These are phyloP conservation scores for Veloboletus limbatus DNA, from an alignment of 1,284 basidiomycete species.

Conservation along the genomic window DNA sequence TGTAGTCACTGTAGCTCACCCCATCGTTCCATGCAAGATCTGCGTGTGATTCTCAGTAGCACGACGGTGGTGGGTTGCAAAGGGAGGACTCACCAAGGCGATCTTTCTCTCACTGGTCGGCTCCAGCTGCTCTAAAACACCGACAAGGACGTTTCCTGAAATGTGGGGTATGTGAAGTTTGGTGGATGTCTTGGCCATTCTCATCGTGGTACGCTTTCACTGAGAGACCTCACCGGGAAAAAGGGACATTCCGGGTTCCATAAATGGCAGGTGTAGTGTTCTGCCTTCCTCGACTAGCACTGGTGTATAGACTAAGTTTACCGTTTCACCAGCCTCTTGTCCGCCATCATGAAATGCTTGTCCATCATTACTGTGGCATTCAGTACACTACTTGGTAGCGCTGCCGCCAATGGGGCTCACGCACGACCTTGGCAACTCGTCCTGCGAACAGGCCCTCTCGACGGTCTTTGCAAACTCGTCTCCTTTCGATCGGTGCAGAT, in stretches of 20 bases:
- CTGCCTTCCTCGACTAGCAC: no score
- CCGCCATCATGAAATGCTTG: slow-evolving; percentile 16
- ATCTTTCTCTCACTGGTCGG: slow-evolving; percentile 58
- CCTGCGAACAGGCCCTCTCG: slow-evolving; percentile 15
- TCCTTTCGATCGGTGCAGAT: slow-evolving; percentile 20
- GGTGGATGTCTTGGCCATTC: slow-evolving; percentile 37
- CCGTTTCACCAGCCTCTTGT: not conserved
- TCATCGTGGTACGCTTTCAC: slow-evolving; percentile 32
- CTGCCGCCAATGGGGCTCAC: not conserved
- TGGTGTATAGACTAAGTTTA: no score
- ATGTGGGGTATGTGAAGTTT: slow-evolving; percentile 59
- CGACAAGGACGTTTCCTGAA: slow-evolving; percentile 51
- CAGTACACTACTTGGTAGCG: slow-evolving; percentile 4
- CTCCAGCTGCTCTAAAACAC: slow-evolving; percentile 61
- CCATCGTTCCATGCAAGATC: slow-evolving; percentile 77
- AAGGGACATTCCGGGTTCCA: slow-evolving; percentile 11
- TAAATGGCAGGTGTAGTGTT: slow-evolving; percentile 30
- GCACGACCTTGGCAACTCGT: slow-evolving; percentile 25
- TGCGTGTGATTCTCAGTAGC: slow-evolving; percentile 30
- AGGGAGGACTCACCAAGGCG: slow-evolving; percentile 54
- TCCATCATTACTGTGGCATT: not conserved
- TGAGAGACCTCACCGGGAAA: not conserved
- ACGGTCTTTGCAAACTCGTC: slow-evolving; percentile 16
- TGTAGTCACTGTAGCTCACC: slow-evolving; percentile 41
- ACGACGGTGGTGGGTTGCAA: slow-evolving; percentile 1